Base-by-base conservation (phyloP, 345 rosid species). In the Anastatica hierochuntica region DNA sequence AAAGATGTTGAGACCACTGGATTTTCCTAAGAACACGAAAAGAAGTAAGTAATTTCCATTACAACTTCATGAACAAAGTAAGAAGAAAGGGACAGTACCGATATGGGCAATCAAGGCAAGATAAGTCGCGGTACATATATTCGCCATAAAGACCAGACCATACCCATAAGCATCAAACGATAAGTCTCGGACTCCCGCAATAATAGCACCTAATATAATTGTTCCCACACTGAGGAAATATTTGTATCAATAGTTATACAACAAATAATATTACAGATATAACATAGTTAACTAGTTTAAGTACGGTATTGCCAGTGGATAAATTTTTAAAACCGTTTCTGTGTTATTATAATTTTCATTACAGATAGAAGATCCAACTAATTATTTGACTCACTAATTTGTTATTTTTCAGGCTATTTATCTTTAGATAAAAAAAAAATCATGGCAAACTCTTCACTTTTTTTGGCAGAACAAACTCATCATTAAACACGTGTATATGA, bases 141-240 rank as follows among this genome's bases (percentile, higher is more conserved):
- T 84, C 33, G 94, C 88, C 9, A 65, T 40, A 75, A 84, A 81
- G 51, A 81, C 84, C 50, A 84, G 39, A 65, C 70, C 72, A 74
- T 84, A 84, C 54, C 88, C 83, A 69, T 81, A 75, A 64, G 74
- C 76, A 64, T 81, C 89, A 71, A 77, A 84, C 21, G 89, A 77
- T 58, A 81, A 72, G 75, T 84, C 94, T 50, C 86, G 69, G 9
- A 79, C 73, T 70, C 94, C 94, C 35, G 89, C 89, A 58, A 81
- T 53, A 38, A 84, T 56, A 45, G 85, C 80, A 19, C 89, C 86
- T 30, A 79, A 36, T 55, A 84, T 52, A 52, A 81, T 77, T 52
- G 74, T 60, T 53, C 77, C 85, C 24, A 84, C 86, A 60, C 94
- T 84, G 82, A 64, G 61, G 71, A 74, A 40, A 67, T 72, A 76